Base-by-base conservation (phyloP, 2,329 filamentous ascomycete genomes). In the Fusarium sp. region DNA sequence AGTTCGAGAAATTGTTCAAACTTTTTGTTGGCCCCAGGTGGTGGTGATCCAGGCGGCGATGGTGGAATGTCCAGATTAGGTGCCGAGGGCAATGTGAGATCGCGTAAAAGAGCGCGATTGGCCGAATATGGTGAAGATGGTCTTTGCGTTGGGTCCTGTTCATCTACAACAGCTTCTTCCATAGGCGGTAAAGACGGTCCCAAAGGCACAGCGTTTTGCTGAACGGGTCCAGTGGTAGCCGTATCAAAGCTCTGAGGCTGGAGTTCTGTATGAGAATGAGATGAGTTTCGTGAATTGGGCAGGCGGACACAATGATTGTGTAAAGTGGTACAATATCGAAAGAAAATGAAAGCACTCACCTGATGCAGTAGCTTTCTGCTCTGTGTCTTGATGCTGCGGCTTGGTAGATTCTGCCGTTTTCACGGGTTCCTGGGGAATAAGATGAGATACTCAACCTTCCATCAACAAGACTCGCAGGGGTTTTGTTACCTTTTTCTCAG, bases 51-150 rank as follows among this genome's bases (percentile, higher is more conserved):
- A 1, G 91, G 89, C 2, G 92, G 92, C 6, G 92, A 94, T 11
- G 88, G 84, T 0, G 92, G 92, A 65, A 96, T 94, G 71, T 89
- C 84, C 73, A 94, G 88, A 79, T 93, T 90, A 2, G 92, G 89
- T 6, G 90, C 80, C 4, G 88, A 84, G 4, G 93, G 93, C 43
- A 95, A 85, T 24, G 93, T 96, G 42, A 95, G 86, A 73, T 91
- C 87, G 71, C 90, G 91, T 17, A 94, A 81, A 22, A 89, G 80
- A 28, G 88, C 84, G 69, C 92, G 89, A 63, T 84, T 87, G 46
- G 87, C 81, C 2, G 90, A 87, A 80, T 94, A 93, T 2, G 92
- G 92, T 2, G 91, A 94, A 5, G 83, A 79, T 2, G 82, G 82
- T 40, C 76, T 71, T 14, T 75, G 72, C 10, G 68, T 28, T 7